Base-by-base conservation (phyloP, 1,284 basidiomycete species). In the Ustilago nuda region DNA sequence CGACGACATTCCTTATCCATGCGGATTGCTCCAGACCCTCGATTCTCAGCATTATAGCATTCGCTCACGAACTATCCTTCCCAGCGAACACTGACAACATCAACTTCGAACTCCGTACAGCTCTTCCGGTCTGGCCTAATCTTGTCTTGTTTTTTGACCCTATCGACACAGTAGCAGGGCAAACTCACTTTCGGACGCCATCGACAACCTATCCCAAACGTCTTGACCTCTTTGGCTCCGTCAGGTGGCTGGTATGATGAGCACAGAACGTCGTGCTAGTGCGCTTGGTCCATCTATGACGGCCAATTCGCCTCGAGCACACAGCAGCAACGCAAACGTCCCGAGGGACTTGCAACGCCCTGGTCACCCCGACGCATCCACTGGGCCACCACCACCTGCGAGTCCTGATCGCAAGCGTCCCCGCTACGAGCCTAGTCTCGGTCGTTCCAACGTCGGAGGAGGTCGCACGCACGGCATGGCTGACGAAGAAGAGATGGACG, bases 251-350 rank as follows among this genome's bases (percentile, higher is more conserved):
- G 69, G 13, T 56, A 76, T 76, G 74, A 76, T 76, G 69, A 69
- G 69, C 66, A 76, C 74, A 30, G 74, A 76, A 65, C 59, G 74
- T 30, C 61, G 69, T 62, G 68, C 67, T 50, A 71, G 73, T 51
- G 65, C 33, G 39, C 54, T 72, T n/a, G 68, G 55, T 2, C 59
- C 61, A 11, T 64, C 67, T 23, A 41, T 66, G 43, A 58, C 58
- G 35, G 57, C 68, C 19, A 48, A 48, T 45, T 76, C 73, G 58
- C 69, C 64, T 46, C 61, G 60, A 56, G 64, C 66, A 50, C 56
- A 53, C 35, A 43, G 51, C 59, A 59, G 35, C 56, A 59, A 37
- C 23, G 33, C 61, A 37, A 54, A 60, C 11, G 48, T 76, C 4
- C 68, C 73, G 5, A 52, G 73, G 39, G 73, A 76, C 32, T 17